These are phyloP conservation scores for Pythium aristosporum DNA, from an alignment of 352 stramenopile species.

Conservation along the genomic window DNA sequence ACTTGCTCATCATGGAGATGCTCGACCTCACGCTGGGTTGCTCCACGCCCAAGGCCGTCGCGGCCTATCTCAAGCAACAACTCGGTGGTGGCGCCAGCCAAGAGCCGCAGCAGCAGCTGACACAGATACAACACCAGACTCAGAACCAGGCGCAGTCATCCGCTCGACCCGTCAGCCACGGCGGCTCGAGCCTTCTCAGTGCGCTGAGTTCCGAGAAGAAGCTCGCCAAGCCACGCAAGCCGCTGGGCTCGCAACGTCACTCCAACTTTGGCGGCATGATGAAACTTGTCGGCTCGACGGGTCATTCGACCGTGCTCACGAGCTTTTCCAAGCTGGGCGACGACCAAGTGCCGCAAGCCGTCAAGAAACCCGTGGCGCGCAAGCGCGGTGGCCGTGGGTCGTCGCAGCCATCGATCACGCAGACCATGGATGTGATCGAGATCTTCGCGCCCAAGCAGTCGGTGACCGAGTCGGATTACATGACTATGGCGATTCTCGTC, in stretches of 20 bases:
- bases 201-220: slow-evolving; percentile 67
- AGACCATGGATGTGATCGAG: slow-evolving; percentile 68
- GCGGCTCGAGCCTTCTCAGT: slow-evolving; percentile 13
- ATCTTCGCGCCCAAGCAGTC: slow-evolving; percentile 69
- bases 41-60: slow-evolving; percentile 66
- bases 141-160: neutral
- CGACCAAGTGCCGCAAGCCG: slow-evolving; percentile 63
- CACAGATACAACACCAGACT: neutral
- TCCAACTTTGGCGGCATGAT: slow-evolving; percentile 89
- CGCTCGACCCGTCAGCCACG: neutral
- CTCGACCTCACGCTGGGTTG: slow-evolving; percentile 77
- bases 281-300: slow-evolving; percentile 71
- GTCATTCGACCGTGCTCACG: slow-evolving; percentile 62
- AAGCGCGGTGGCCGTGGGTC: slow-evolving; percentile 25
- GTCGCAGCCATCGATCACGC: slow-evolving; percentile 42
- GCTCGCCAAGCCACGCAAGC: slow-evolving; percentile 29
- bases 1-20: slow-evolving; percentile 89
- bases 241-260: slow-evolving; percentile 46
- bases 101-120: neutral
- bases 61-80: slow-evolving; percentile 50
- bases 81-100: neutral
- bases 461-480: slow-evolving; percentile 61
- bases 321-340: slow-evolving; percentile 75
- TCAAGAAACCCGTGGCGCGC: slow-evolving; percentile 58
- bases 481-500: slow-evolving; percentile 63